A percentile compares a stretch with the other conserved stretches of the same genome.
Evolutionary conservation across 2,329 filamentous ascomycete species (phyloP).

Genomic region (Xenoacremonium recifei): DNA sequence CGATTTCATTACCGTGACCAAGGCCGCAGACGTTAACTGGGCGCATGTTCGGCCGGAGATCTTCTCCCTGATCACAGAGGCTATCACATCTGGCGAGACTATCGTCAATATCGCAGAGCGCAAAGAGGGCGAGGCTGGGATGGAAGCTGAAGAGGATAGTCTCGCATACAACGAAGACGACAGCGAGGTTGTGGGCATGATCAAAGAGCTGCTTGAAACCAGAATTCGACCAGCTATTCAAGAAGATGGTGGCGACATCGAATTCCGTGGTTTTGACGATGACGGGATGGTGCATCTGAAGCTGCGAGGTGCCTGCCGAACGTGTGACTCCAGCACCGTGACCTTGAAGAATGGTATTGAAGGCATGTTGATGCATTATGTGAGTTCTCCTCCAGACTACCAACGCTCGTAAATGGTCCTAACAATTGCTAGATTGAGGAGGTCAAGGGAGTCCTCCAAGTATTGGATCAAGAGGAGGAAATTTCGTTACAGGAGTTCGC

Average conservation of each 20-base stretch:
- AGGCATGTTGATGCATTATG: constrained; percentile 96
- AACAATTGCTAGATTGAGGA: constrained; percentile 75
- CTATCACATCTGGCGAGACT: constrained; percentile 77
- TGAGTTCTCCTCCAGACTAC: constrained; percentile 46
- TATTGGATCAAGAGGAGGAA: constrained; percentile 89
- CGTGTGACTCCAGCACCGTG: constrained; percentile 94
- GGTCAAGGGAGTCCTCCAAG: constrained; percentile 87
- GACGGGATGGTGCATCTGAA: constrained; percentile 80
- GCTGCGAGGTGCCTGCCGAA: constrained; percentile 87
- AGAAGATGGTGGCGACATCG: constrained; percentile 96
- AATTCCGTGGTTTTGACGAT: constrained; percentile 85
- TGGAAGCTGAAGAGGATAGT: constrained; percentile 57
- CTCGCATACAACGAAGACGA: constrained; percentile 87
- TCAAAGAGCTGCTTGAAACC: constrained; percentile 95
- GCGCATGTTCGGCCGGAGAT: constrained; percentile 93
- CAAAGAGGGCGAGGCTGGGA: constrained; percentile 48
- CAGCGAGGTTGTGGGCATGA: constrained; percentile 94
- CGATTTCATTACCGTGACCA: constrained; percentile 97
- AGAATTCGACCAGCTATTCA: constrained; percentile 93
- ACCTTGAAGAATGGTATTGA: constrained; percentile 98
- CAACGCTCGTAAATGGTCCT: too few species aligned
- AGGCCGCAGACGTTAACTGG: constrained; percentile 86
- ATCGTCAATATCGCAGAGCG: constrained; percentile 73
- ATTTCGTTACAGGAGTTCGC: constrained; percentile 84
- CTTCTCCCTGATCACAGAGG: constrained; percentile 92